Evolutionary conservation across 805 yeast genomes (phyloP), one percentile per base, ranked within the genome.

Genomic region (Phaffomyces thermotolerans): DNA sequence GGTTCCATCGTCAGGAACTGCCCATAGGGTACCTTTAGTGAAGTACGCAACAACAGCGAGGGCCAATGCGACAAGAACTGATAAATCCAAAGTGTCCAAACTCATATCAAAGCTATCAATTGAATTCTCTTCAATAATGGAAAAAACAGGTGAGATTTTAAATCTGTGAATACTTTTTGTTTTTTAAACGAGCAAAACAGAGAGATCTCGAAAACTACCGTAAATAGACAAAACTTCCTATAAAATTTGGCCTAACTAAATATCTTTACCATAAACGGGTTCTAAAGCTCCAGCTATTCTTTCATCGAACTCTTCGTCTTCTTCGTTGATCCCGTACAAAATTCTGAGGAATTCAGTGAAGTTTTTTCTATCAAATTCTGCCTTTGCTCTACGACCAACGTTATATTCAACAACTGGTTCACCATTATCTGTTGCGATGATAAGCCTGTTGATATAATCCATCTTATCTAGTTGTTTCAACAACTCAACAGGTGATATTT

Each of bases 61-160:
- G 4, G 81, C 76, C 41, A 87, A 70, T 4, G 79, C 82, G 14
- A 73, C 69, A 43, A 89, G 67, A 14, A 86, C 89, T 23, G 81
- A 60, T 48, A 81, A 63, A 64, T 89, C 96, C 44, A 85, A 69
- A 6, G 80, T 68, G 61, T 88, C 95, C 52, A 88, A 53, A 46
- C 80, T 78, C 80, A 76, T 76, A 12, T 14, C 46, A 8, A 30
- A 4, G 4, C 15, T 6, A 8, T n/a, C 6, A 34, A 22, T 20
- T 34, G 15, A 20, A 22, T 34, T 12, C 15, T 14, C 18, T 9
- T 33, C n/a, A 6, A 20, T 17, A n/a, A 14, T 7, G 3, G 17
- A 17, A 34, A 40, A 34, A 34, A 40, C 37, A 30, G 36, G 43
- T 36, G 35, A 27, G 32, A 40, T 32, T 10, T n/a, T 20, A 27